Conservation (phyloP, 2,329 filamentous ascomycete genomes). For the Ascochyta koolunga region DNA sequence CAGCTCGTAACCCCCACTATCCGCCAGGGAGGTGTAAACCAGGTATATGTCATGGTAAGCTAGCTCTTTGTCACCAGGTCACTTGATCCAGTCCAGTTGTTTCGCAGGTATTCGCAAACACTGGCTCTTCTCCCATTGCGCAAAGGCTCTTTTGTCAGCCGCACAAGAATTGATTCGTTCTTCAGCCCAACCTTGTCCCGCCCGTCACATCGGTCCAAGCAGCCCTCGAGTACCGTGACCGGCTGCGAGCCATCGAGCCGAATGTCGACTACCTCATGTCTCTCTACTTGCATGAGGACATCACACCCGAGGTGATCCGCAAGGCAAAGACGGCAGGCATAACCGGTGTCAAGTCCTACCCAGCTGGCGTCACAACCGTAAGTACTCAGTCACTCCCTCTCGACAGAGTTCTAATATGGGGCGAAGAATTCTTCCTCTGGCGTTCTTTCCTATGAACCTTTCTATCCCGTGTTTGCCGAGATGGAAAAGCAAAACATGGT, state of each 20-base stretch:
- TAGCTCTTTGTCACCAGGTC: neutral
- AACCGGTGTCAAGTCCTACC: conserved; percentile 74
- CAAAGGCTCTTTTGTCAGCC: too few species aligned
- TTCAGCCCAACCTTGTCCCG: conserved; percentile 57
- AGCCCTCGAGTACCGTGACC: conserved; percentile 54
- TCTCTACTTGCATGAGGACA: conserved; percentile 57
- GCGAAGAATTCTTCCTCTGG: conserved; percentile 65
- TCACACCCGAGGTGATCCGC: conserved; percentile 63
- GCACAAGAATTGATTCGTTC: neutral
- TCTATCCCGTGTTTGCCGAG: conserved; percentile 81
- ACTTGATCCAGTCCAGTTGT: neutral
- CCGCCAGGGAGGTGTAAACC: conserved; percentile 58
- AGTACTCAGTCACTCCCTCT: neutral
- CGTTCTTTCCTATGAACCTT: conserved; percentile 71
- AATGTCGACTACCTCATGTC: conserved; percentile 59
- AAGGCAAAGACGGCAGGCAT: conserved; percentile 76
- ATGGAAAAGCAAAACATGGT: conserved; percentile 86
- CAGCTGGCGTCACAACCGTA: conserved; percentile 52
- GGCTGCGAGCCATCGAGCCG: conserved; percentile 53
- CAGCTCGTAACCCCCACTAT: conserved; percentile 59
- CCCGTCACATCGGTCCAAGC: conserved; percentile 57
- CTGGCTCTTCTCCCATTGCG: too few species aligned
- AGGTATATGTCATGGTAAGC: conserved; percentile 60
- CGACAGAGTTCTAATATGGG: conserved; percentile 26
- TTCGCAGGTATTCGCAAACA: too few species aligned